Evolutionary conservation across 495 filamentous ascomycete genomes (phyloP).

Genomic region (Halenospora varia): DNA sequence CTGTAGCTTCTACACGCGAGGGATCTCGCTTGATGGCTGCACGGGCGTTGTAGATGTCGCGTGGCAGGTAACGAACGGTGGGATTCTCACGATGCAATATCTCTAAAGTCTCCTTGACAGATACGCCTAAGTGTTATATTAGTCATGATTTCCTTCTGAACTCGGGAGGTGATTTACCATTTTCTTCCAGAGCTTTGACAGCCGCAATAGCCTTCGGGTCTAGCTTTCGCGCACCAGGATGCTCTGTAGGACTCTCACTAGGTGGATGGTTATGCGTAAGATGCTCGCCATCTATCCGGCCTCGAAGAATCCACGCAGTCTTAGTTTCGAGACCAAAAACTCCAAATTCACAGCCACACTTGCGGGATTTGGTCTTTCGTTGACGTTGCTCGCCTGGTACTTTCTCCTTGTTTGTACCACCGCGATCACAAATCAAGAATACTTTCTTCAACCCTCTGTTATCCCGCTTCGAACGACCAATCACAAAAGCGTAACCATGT

Average conservation of each 20-base stretch:
- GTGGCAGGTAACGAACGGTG: conserved; percentile 46
- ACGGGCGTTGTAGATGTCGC: conserved; percentile 55
- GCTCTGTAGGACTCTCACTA: conserved; percentile 50
- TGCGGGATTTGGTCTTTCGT: conserved; percentile 52
- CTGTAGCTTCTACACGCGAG: conserved; percentile 45
- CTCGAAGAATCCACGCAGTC: conserved; percentile 52
- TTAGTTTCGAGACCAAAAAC: conserved; percentile 55
- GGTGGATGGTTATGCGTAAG: conserved; percentile 51
- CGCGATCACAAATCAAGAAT: conserved; percentile 53
- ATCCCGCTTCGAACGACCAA: conserved; percentile 50
- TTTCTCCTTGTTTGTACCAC: conserved; percentile 38
- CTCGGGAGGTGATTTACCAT: conserved; percentile 36
- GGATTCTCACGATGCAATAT: conserved; percentile 52
- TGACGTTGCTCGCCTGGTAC: conserved; percentile 50
- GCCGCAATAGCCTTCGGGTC: conserved; percentile 55
- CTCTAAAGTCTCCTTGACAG: conserved; percentile 51
- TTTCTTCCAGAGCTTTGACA: conserved; percentile 51
- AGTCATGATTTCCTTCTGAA: background rate
- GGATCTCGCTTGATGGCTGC: conserved; percentile 55
- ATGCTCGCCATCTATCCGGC: conserved; percentile 45
- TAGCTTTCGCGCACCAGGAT: conserved; percentile 52
- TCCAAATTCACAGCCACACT: conserved; percentile 54
- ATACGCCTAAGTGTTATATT: conserved; percentile 36
- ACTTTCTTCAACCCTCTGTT: conserved; percentile 56
- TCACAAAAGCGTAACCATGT: conserved; percentile 54